A percentile compares a stretch with the other conserved stretches of the same genome.
phyloP scores from a whole-genome alignment of 169 alveolate genomes.

The Plasmodium blacklocki region DNA sequence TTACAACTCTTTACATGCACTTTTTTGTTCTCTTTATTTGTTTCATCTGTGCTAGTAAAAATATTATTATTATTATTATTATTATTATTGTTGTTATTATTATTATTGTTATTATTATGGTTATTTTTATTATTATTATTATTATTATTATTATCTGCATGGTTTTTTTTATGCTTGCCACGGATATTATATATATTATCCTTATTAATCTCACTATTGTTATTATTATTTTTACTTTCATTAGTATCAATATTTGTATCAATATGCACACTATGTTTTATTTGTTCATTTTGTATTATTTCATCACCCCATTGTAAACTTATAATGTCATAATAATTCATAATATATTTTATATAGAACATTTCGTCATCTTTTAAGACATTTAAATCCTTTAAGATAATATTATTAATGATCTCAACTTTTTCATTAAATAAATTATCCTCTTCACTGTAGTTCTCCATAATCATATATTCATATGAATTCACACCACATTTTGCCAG shows the following conservation, averaged over 20 bases:
- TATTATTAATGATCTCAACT: slow-evolving; percentile 15
- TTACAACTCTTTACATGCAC: neutral
- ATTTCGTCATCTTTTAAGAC: slow-evolving; percentile 41
- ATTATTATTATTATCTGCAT: neutral
- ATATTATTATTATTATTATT: neutral
- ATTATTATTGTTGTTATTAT: neutral
- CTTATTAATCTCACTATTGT: neutral
- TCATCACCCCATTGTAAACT: slow-evolving; percentile 40
- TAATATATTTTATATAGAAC: slow-evolving; percentile 43
- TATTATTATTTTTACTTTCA: neutral
- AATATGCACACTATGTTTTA: neutral
- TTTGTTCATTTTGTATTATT: slow-evolving; percentile 23
- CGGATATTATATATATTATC: neutral
- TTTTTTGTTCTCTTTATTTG: slow-evolving; percentile 1
- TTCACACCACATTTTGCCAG: slow-evolving; percentile 65
- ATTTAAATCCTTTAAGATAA: slow-evolving; percentile 43
- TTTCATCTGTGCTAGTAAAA: neutral
- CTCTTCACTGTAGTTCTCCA: slow-evolving; percentile 16
- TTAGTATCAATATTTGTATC: neutral
- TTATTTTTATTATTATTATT: neutral
- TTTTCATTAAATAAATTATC: slow-evolving; percentile 6
- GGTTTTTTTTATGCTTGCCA: neutral
- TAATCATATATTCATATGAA: slow-evolving; percentile 38
- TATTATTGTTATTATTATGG: neutral
- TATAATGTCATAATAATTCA: slow-evolving; percentile 56